phyloP scores from a whole-genome alignment of 2,329 filamentous ascomycete species.

The Gaeumannomyces sp. region DNA sequence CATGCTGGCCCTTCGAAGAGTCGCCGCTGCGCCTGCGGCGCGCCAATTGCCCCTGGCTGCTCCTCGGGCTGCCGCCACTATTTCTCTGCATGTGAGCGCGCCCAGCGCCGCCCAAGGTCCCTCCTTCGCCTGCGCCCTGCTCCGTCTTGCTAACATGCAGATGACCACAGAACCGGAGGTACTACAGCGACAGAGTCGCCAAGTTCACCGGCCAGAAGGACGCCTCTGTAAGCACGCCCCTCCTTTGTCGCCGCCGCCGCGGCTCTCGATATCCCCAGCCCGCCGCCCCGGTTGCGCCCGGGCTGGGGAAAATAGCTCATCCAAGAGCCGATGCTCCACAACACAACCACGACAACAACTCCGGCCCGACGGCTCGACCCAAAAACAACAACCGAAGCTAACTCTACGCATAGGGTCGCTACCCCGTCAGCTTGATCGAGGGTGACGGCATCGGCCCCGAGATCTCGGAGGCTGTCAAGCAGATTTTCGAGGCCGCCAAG shows the following conservation, averaged over 20 bases:
- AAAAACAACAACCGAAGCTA: slow-evolving; percentile 16
- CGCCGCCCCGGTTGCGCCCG: too few species aligned
- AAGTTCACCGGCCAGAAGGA: slow-evolving; percentile 91
- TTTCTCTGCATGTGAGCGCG: slow-evolving; percentile 52
- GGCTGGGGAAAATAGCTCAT: slow-evolving; percentile 36
- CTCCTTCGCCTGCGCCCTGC: background rate
- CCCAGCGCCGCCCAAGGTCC: background rate
- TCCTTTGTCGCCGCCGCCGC: background rate
- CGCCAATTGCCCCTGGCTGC: slow-evolving; percentile 71
- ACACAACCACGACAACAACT: slow-evolving; percentile 8
- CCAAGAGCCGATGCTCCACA: slow-evolving; percentile 12
- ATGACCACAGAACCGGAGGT: slow-evolving; percentile 43
- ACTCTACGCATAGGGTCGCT: slow-evolving; percentile 65
- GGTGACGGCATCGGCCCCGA: slow-evolving; percentile 98
- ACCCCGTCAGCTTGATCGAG: slow-evolving; percentile 94
- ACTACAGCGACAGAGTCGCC: slow-evolving; percentile 73
- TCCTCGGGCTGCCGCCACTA: slow-evolving; percentile 45
- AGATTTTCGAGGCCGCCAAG: slow-evolving; percentile 94
- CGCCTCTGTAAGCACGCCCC: slow-evolving; percentile 61
- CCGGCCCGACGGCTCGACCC: slow-evolving; percentile 10
- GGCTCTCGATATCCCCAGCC: background rate
- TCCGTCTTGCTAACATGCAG: slow-evolving; percentile 5
- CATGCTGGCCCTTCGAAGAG: slow-evolving; percentile 79
- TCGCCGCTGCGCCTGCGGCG: slow-evolving; percentile 63
- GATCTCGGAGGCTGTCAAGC: slow-evolving; percentile 96